These are phyloP conservation scores for Gossypium bickii DNA, from an alignment of 345 rosid species.

Conservation along the genomic window DNA sequence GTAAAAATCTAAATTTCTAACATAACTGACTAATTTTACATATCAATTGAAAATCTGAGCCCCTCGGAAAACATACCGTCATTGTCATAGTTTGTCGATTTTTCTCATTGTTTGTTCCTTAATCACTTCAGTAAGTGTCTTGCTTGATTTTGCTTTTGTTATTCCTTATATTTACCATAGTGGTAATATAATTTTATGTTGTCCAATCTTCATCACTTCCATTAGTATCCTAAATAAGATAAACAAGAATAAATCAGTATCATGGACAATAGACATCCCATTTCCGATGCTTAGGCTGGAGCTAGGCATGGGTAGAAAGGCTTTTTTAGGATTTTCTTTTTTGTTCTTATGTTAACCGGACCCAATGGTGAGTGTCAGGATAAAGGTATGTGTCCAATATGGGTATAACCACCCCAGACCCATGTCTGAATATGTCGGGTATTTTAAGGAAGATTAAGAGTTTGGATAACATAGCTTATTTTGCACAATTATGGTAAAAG, in stretches of 20 bases:
- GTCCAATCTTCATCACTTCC: constrained; percentile 55
- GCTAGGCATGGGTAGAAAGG: neutral
- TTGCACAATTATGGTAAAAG: neutral
- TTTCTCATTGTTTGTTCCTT: neutral
- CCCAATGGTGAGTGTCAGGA: neutral
- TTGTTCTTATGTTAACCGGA: neutral
- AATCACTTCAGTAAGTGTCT: neutral
- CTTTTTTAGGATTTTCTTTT: neutral
- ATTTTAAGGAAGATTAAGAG: neutral
- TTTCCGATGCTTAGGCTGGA: neutral
- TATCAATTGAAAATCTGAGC: neutral
- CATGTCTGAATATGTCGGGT: neutral
- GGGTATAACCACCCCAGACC: neutral
- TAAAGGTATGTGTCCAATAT: neutral
- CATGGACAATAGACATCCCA: neutral
- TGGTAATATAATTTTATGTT: constrained; percentile 23
- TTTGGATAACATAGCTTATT: neutral
- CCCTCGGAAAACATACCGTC: neutral
- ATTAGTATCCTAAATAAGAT: constrained; percentile 30
- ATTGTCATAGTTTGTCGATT: neutral
- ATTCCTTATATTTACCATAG: neutral
- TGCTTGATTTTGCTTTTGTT: neutral
- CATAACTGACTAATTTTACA: neutral
- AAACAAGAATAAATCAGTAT: neutral
- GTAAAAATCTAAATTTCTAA: neutral